A percentile compares a stretch with the other conserved stretches of the same genome.
phyloP scores from a whole-genome alignment of 2,329 filamentous ascomycete species.

The Aspergillus sp. region DNA sequence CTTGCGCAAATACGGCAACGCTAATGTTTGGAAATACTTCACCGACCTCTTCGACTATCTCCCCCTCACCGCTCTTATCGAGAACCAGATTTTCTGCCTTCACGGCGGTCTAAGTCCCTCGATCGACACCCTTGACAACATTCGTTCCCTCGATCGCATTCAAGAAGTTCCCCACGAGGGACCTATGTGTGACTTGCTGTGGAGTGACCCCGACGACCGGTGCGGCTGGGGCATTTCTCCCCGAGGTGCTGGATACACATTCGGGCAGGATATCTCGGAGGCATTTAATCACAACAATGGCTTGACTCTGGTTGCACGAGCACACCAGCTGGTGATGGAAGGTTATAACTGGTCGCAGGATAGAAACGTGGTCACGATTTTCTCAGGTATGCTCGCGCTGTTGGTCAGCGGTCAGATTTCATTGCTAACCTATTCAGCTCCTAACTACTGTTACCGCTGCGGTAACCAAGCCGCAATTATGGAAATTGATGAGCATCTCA shows the following conservation, averaged over 20 bases:
- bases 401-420: conserved; percentile 1
- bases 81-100: conserved; percentile 98
- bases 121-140: conserved; percentile 93
- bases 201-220: conserved; percentile 96
- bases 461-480: conserved; percentile 99
- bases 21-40: conserved; percentile 99
- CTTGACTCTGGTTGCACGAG: conserved; percentile 81
- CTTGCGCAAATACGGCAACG: conserved; percentile 96
- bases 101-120: conserved; percentile 95
- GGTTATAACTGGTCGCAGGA: conserved; percentile 99
- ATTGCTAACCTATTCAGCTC: conserved; percentile 45
- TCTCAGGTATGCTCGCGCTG: conserved; percentile 63
- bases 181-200: conserved; percentile 96
- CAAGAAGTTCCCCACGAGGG: conserved; percentile 98
- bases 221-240: conserved; percentile 91
- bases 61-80: conserved; percentile 90
- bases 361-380: conserved; percentile 96
- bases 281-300: conserved; percentile 94
- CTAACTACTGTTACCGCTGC: conserved; percentile 96
- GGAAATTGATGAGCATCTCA: conserved; percentile 98
- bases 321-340: conserved; percentile 98
- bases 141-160: conserved; percentile 87
- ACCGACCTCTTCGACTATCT: conserved; percentile 99
- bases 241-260: conserved; percentile 89
- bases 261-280: conserved; percentile 91